phyloP scores from a whole-genome alignment of 352 stramenopile genomes.

The Peronospora destructor region DNA sequence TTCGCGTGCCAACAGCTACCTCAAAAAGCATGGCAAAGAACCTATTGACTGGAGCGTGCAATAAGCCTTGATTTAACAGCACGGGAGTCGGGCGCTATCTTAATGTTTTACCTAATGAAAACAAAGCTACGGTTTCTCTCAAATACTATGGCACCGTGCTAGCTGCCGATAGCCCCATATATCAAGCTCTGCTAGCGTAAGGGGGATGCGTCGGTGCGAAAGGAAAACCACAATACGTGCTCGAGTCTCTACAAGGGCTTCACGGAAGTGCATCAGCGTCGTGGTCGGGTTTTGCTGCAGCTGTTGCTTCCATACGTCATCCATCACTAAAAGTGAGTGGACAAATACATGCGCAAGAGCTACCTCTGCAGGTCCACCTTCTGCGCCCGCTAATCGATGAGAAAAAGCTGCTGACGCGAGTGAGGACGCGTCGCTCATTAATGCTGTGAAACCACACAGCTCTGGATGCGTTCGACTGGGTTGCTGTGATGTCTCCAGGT shows the following conservation, averaged over 20 bases:
- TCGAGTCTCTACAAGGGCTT: constrained; percentile 49
- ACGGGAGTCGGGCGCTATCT: background rate
- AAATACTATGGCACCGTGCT: constrained; percentile 22
- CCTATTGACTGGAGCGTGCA: constrained; percentile 77
- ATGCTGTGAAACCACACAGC: constrained; percentile 40
- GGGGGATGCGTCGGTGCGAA: constrained; percentile 32
- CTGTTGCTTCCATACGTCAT: constrained; percentile 52
- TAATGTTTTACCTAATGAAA: constrained; percentile 19
- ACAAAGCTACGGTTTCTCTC: constrained; percentile 13
- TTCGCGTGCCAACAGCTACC: constrained; percentile 74
- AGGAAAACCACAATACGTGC: constrained; percentile 45
- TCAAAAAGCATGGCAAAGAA: constrained; percentile 67
- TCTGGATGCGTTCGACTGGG: constrained; percentile 47
- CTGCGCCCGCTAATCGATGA: constrained; percentile 36
- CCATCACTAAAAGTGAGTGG: constrained; percentile 53
- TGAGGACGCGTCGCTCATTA: constrained; percentile 36
- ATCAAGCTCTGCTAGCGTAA: constrained; percentile 43
- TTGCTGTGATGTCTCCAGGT: constrained; percentile 48
- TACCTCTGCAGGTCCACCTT: constrained; percentile 36
- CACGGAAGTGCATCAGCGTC: constrained; percentile 57
- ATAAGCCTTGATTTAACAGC: constrained; percentile 15
- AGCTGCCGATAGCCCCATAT: constrained; percentile 40
- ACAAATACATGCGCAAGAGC: constrained; percentile 55
- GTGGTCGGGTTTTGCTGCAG: constrained; percentile 39
- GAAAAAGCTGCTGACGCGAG: constrained; percentile 34